These are phyloP conservation scores for Jacaranda mimosifolia DNA, from an alignment of 257 asterid genomes.

Conservation along the genomic window DNA sequence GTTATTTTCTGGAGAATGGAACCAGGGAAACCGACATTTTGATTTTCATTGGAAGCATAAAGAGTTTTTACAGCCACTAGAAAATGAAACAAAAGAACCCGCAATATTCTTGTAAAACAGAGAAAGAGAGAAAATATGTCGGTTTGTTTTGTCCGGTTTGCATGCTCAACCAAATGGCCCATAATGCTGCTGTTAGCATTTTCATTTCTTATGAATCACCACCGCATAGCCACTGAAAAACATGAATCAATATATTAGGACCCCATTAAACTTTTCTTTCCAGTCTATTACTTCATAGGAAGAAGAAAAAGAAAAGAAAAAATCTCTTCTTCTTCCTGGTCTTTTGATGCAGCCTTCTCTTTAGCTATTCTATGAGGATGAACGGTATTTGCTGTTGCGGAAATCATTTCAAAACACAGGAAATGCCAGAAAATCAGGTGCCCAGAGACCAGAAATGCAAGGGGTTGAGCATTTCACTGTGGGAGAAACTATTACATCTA, in stretches of 20 bases:
- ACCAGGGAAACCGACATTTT: too few relatives aligned
- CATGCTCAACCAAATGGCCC: background rate
- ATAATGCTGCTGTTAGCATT: constrained; percentile 26
- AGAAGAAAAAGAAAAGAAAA: background rate
- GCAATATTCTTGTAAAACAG: background rate
- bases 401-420: constrained; percentile 4
- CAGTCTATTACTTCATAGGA: background rate
- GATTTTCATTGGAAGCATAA: too few relatives aligned
- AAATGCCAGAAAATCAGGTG: background rate
- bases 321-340: background rate
- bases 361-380: background rate
- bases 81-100: background rate
- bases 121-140: background rate
- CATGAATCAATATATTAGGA: background rate
- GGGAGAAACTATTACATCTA: constrained; percentile 21
- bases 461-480: background rate
- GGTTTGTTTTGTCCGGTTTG: constrained; percentile 22
- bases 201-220: constrained; percentile 24
- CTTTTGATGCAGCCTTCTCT: background rate
- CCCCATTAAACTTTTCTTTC: background rate
- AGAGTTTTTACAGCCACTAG: background rate
- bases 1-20: too few relatives aligned
- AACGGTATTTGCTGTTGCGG: background rate
- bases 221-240: background rate
- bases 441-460: background rate